Evolutionary conservation across 768 basidiomycete species (phyloP).

Genomic region (Suillus subaureus): DNA sequence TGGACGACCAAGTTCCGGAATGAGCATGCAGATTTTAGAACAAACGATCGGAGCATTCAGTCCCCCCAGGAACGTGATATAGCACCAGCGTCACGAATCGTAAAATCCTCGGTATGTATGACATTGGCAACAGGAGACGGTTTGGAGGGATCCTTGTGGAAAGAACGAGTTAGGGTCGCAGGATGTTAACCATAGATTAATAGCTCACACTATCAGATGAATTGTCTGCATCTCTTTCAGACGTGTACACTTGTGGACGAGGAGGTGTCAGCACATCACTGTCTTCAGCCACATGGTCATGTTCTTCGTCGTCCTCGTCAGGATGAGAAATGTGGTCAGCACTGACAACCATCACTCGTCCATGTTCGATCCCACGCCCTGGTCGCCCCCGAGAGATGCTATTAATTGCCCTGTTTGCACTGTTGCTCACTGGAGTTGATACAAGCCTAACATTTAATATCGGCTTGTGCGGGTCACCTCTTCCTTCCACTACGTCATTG

Average conservation of each 20-base stretch:
- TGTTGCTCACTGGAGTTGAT: conserved; percentile 3
- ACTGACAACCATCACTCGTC: conserved; percentile 7
- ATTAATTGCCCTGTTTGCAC: conserved; percentile 8
- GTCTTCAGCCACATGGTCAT: conserved; percentile 1
- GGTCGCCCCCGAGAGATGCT: conserved; percentile 26
- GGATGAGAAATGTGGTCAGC: neutral
- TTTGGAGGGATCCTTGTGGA: conserved; percentile 15
- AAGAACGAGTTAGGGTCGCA: conserved; percentile 11
- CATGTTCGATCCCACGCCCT: conserved; percentile 18
- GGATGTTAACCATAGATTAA: conserved; percentile 8
- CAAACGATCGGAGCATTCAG: conserved; percentile 20
- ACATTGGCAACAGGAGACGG: conserved; percentile 14
- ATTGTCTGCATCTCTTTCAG: conserved; percentile 5
- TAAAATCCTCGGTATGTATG: conserved; percentile 29
- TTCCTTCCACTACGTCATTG: neutral
- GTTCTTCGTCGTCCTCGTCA: conserved; percentile 7
- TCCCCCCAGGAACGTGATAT: conserved; percentile 38
- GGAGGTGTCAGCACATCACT: conserved; percentile 12
- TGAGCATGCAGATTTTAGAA: conserved; percentile 28
- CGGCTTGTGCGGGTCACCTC: conserved; percentile 8
- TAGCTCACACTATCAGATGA: neutral
- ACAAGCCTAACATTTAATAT: conserved; percentile 31
- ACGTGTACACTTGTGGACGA: conserved; percentile 2
- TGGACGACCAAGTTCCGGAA: conserved; percentile 29
- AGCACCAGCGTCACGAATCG: conserved; percentile 32